Percentiles rank a stretch among this genome's conserved stretches.
Conservation (phyloP, 2,329 filamentous ascomycete species). For the Verruconis gallopava region DNA sequence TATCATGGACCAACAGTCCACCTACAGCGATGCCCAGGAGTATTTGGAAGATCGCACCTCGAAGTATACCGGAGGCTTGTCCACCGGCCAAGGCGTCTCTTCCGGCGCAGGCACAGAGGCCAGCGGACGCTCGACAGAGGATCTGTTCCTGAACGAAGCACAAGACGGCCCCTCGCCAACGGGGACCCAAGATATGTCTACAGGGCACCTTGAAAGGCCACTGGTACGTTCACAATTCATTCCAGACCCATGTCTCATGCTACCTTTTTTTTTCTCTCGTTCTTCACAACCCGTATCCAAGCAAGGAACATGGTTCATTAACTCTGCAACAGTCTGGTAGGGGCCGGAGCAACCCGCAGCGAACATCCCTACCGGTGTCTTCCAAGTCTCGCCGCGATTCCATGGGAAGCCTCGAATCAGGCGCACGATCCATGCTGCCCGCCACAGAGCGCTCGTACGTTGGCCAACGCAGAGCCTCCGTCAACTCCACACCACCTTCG, state of each 20-base stretch:
- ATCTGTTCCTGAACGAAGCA: constrained; percentile 31
- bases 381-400: constrained; percentile 7
- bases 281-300: no score
- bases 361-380: neutral
- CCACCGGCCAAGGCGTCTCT: neutral
- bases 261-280: neutral
- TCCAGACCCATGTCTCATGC: neutral
- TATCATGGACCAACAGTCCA: constrained; percentile 3
- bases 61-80: neutral
- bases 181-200: constrained; percentile 16
- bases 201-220: constrained; percentile 20
- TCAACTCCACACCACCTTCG: neutral
- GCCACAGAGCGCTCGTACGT: neutral
- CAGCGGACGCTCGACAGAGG: constrained; percentile 19
- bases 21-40: neutral
- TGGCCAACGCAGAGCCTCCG: constrained; percentile 7
- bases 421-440: neutral
- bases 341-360: constrained; percentile 4
- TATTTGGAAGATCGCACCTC: constrained; percentile 12
- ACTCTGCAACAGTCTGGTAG: neutral
- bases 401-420: constrained; percentile 7
- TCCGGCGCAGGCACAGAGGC: constrained; percentile 4
- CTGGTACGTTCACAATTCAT: constrained; percentile 16
- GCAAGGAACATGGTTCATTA: neutral
- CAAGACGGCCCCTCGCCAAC: constrained; percentile 22